Evolutionary conservation across 345 rosid genomes (phyloP), one percentile per base, ranked within the genome.

Genomic region (Syzygium oleosum): DNA sequence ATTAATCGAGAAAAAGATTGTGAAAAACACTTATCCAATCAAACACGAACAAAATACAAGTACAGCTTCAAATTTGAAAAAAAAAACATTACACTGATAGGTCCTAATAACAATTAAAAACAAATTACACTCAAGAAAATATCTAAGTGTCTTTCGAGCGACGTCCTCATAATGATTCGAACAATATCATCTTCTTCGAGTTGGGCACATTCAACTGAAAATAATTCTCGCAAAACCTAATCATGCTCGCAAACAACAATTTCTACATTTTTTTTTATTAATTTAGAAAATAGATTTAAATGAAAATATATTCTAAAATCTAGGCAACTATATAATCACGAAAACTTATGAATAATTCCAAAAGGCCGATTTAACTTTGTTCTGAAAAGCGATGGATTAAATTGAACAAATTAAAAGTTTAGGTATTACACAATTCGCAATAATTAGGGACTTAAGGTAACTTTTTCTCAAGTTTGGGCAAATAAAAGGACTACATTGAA

Each of bases 381-480:
- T 12, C 12, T 27, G 7, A 11, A 59, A 59, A 59, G 0, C 12
- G 12, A 59, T 25, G 0, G 12, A 12, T 6, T 0, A 25, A 6
- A 58, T 58, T 25, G 6, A 58, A 4, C 14, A 25, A 58, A 58
- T 27, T 6, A 3, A 59, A 59, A 27, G 12, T 59, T 59, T n/a
- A 13, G 73, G 4, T 12, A 63, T n/a, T n/a, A 6, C 73, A 13
- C 10, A n/a, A n/a, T 3, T n/a, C 0, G 38, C 17, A 6, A n/a
- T 5, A n/a, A 6, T 13, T 8, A n/a, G n/a, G n/a, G 34, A 63
- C 15, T 13, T 63, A 6, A 4, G 0, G 1, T n/a, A 2, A 13
- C 34, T 63, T 6, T 63, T n/a, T 13, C 38, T 6, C 34, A 0
- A n/a, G 4, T 63, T 14, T 63, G 38, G 4, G n/a, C 38, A 14